A percentile compares a stretch with the other conserved stretches of the same genome.
Conservation (phyloP, 176 grass and related monocot genomes). For the Themeda triandra region DNA sequence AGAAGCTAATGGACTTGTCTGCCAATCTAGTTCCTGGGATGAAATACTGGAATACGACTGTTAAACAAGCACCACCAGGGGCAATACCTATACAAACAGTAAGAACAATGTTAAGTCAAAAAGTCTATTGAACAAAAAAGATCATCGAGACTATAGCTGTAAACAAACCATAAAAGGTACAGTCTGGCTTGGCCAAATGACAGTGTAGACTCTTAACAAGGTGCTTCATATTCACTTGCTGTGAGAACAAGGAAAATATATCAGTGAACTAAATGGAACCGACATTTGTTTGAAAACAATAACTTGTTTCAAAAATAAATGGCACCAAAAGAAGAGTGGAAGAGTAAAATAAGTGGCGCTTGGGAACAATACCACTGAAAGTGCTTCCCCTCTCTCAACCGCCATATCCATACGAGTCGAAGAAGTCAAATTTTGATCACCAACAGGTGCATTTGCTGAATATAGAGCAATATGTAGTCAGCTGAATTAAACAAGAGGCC, state of each 20-base stretch:
- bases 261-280: constrained; percentile 20
- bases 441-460: constrained; percentile 61
- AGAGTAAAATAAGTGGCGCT: constrained; percentile 9
- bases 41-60: constrained; percentile 94
- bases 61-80: constrained; percentile 85
- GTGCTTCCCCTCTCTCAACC: constrained; percentile 77
- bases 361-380: constrained; percentile 57
- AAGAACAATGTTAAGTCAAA: constrained; percentile 9
- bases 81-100: constrained; percentile 59
- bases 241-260: constrained; percentile 31
- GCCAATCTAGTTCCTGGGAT: constrained; percentile 72
- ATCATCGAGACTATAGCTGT: background rate
- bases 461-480: background rate
- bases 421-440: constrained; percentile 65
- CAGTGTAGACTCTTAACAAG: constrained; percentile 84
- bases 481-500: background rate
- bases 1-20: constrained; percentile 96
- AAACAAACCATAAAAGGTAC: constrained; percentile 85
- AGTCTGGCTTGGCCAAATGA: constrained; percentile 94
- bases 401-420: constrained; percentile 76
- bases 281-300: background rate
- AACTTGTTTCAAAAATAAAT: background rate
- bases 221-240: constrained; percentile 95
- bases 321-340: background rate
- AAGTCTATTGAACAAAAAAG: background rate